These are phyloP conservation scores for Hordeum pubiflorum DNA, from an alignment of 202 grass and related monocot genomes.

Conservation along the genomic window DNA sequence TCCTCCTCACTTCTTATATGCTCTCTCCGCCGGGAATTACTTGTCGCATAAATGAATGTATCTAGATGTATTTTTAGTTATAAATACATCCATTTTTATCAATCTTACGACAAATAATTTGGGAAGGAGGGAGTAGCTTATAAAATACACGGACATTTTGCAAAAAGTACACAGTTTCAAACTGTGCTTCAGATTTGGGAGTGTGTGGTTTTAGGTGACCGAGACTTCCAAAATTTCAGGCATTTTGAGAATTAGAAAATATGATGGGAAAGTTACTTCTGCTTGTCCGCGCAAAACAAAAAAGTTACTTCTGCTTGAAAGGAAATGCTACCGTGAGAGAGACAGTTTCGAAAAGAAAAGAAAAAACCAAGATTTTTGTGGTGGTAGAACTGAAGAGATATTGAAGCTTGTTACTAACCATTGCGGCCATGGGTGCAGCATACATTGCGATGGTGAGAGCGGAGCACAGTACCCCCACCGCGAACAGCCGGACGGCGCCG, in stretches of 20 bases:
- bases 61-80: too few relatives aligned
- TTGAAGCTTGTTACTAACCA: slow-evolving; percentile 35
- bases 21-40: too few relatives aligned
- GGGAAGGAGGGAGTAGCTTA: too few relatives aligned
- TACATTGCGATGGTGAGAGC: slow-evolving; percentile 79
- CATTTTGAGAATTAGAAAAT: neutral
- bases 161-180: too few relatives aligned
- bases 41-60: too few relatives aligned
- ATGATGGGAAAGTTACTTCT: neutral
- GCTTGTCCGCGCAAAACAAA: too few relatives aligned
- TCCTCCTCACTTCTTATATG: too few relatives aligned
- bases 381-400: neutral
- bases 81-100: too few relatives aligned
- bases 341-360: neutral
- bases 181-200: too few relatives aligned
- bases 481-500: slow-evolving; percentile 39
- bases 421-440: slow-evolving; percentile 63
- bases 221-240: neutral
- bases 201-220: neutral
- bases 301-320: neutral
- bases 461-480: slow-evolving; percentile 53
- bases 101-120: too few relatives aligned
- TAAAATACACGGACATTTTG: too few relatives aligned
- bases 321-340: neutral
- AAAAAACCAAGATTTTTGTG: neutral